Evolutionary conservation across 2,329 filamentous ascomycete species (phyloP).

Genomic region (Ploettnerulaceae sp.): DNA sequence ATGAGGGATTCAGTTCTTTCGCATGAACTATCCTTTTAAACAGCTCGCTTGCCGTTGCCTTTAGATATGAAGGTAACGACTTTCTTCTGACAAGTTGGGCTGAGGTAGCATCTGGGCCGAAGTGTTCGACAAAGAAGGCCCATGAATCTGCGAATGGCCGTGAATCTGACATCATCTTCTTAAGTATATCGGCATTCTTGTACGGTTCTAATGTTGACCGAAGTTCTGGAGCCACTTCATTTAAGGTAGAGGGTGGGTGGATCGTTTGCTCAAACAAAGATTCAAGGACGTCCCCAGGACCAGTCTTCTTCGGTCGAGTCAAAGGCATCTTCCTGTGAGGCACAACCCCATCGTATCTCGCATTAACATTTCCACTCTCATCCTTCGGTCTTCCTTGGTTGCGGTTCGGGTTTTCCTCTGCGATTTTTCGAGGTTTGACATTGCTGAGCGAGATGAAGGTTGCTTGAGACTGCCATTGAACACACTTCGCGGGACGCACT

Average conservation of each 20-base stretch:
- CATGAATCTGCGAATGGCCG: constrained; percentile 26
- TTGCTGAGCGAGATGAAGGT: constrained; percentile 28
- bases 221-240: not conserved
- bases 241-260: constrained; percentile 12
- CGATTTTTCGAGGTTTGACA: constrained; percentile 14
- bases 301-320: not conserved
- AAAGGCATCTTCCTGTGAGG: constrained; percentile 8
- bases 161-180: constrained; percentile 25
- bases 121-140: constrained; percentile 32
- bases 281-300: constrained; percentile 29
- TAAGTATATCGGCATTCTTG: constrained; percentile 26
- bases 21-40: constrained; percentile 22
- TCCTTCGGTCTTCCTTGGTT: constrained; percentile 9
- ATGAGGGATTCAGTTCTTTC: constrained; percentile 22
- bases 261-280: constrained; percentile 31
- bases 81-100: not conserved
- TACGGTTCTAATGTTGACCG: constrained; percentile 25
- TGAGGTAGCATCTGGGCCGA: constrained; percentile 25
- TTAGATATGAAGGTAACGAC: constrained; percentile 11
- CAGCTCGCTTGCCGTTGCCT: constrained; percentile 15
- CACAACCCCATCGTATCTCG: not conserved
- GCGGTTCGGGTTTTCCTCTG: constrained; percentile 12
- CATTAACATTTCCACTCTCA: constrained; percentile 1
- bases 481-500: constrained; percentile 13
- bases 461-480: constrained; percentile 25